These are phyloP conservation scores for Microbotryum intermedium DNA, from an alignment of 1,284 basidiomycete genomes.

Conservation along the genomic window DNA sequence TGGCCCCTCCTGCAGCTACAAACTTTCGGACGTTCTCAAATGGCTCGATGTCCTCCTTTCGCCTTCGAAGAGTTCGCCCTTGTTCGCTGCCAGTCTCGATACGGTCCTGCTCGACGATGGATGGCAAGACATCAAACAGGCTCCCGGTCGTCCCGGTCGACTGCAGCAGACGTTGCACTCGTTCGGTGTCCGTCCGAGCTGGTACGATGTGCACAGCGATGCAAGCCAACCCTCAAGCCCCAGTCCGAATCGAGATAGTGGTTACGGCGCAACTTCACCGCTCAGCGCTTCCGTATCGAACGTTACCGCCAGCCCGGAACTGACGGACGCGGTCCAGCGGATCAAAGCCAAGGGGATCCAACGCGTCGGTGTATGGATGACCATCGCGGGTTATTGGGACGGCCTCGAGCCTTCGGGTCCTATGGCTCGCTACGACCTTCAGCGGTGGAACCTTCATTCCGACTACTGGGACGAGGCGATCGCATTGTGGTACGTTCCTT, in stretches of 20 bases:
- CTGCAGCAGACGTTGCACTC: not conserved
- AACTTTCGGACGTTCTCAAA: conserved; percentile 11
- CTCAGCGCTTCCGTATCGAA: too few species aligned
- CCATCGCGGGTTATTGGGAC: conserved; percentile 32
- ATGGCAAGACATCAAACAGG: conserved; percentile 26
- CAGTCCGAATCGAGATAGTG: too few species aligned
- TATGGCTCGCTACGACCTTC: conserved; percentile 14
- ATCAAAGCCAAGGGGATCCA: conserved; percentile 24
- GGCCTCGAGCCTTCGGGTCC: conserved; percentile 20
- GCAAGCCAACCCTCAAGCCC: too few species aligned
- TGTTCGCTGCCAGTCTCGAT: conserved; percentile 9
- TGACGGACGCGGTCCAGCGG: conserved; percentile 6
- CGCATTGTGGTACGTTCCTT: conserved; percentile 14
- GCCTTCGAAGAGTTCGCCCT: not conserved
- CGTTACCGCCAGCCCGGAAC: not conserved
- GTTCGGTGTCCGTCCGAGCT: conserved; percentile 10
- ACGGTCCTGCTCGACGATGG: conserved; percentile 33
- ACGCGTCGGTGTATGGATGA: conserved; percentile 32
- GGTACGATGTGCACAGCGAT: conserved; percentile 7
- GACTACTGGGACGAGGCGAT: not conserved
- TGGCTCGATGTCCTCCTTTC: conserved; percentile 11
- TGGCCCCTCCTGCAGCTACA: conserved; percentile 10
- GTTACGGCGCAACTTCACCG: too few species aligned
- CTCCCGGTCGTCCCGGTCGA: not conserved
- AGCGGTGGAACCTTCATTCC: conserved; percentile 1